phyloP scores from a whole-genome alignment of 2,329 filamentous ascomycete genomes.

The Trichophyton mentagrophytes region DNA sequence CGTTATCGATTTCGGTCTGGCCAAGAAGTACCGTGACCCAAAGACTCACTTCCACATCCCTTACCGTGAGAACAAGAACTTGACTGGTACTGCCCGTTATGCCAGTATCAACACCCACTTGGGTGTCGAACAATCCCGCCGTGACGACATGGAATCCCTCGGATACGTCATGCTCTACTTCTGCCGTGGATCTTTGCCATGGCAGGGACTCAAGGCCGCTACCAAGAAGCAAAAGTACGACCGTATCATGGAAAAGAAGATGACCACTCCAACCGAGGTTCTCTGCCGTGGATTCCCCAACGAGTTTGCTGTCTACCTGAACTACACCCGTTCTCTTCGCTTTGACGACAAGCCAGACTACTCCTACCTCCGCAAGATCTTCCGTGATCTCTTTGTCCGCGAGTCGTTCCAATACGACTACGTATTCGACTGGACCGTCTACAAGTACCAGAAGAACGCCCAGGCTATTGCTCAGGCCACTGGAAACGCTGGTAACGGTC shows the following conservation, averaged over 20 bases:
- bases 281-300: conserved; percentile 98
- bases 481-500: conserved; percentile 49
- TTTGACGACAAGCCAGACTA: conserved; percentile 99
- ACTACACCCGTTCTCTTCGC: conserved; percentile 95
- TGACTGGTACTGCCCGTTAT: conserved; percentile 96
- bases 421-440: conserved; percentile 99
- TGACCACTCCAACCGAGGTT: conserved; percentile 97
- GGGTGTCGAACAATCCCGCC: conserved; percentile 96
- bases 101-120: conserved; percentile 98
- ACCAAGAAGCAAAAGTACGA: conserved; percentile 99
- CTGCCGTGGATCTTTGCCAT: conserved; percentile 94
- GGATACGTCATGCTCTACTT: conserved; percentile 99
- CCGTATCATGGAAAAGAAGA: conserved; percentile 99
- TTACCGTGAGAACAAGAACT: conserved; percentile 99
- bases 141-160: conserved; percentile 98
- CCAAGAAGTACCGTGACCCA: conserved; percentile 98
- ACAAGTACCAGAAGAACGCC: conserved; percentile 99
- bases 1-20: conserved; percentile 95
- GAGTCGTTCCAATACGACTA: conserved; percentile 99
- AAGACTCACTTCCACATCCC: conserved; percentile 99
- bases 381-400: conserved; percentile 96
- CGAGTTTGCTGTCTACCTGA: conserved; percentile 98
- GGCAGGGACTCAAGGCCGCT: conserved; percentile 96
- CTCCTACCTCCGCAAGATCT: conserved; percentile 99
- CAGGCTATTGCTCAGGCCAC: conserved; percentile 81